Conservation (phyloP, 2,329 filamentous ascomycete genomes). For the Phialophora macrospora region DNA sequence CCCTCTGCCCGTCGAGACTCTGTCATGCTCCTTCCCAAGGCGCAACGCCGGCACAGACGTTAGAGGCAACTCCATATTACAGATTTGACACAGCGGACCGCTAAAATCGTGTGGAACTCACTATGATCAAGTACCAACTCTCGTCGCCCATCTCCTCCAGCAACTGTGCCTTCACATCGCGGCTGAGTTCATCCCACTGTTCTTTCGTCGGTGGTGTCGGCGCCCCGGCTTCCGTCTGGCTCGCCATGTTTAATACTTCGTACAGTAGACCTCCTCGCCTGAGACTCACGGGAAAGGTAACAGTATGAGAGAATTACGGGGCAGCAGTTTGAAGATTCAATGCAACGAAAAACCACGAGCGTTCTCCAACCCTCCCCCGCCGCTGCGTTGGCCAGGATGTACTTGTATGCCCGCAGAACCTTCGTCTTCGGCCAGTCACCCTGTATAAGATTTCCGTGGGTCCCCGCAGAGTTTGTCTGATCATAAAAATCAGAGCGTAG, state of each 20-base stretch:
- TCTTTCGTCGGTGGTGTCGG: constrained; percentile 24
- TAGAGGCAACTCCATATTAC: constrained; percentile 7
- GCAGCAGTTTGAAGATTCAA: no score
- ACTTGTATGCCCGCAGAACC: no score
- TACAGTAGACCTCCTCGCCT: neutral
- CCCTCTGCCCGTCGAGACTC: no score
- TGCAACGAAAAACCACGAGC: no score
- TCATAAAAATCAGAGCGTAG: no score
- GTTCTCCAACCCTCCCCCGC: no score
- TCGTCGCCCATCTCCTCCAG: constrained; percentile 65
- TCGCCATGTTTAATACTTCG: constrained; percentile 13
- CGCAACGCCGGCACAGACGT: no score
- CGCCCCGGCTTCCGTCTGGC: neutral
- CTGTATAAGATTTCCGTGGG: no score
- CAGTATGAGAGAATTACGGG: neutral
- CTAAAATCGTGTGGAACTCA: constrained; percentile 45
- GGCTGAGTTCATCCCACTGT: constrained; percentile 39
- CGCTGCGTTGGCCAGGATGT: no score
- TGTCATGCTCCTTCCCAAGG: no score
- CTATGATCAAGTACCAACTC: constrained; percentile 55
- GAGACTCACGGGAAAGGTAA: neutral
- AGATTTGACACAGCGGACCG: constrained; percentile 31
- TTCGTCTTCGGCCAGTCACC: no score
- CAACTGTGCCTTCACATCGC: constrained; percentile 38
- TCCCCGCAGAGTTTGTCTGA: no score